Evolutionary conservation across 2,329 filamentous ascomycete genomes (phyloP).

Genomic region (Fusarium papillatum): DNA sequence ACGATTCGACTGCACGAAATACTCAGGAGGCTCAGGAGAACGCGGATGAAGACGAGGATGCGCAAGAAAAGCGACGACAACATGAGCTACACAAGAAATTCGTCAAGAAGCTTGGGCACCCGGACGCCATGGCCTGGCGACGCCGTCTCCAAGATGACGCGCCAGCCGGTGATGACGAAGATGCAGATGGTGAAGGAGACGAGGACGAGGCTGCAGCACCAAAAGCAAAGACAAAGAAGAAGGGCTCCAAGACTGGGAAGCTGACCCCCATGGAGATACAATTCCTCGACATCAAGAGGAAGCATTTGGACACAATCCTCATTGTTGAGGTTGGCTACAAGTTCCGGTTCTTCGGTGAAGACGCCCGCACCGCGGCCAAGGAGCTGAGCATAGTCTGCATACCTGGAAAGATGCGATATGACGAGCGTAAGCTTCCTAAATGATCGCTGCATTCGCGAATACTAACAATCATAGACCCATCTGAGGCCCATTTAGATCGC

Average conservation of each 20-base stretch:
- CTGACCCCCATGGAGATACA: conserved; percentile 96
- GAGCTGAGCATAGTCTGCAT: conserved; percentile 97
- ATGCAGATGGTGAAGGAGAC: conserved; percentile 70
- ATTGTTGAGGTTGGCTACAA: conserved; percentile 99
- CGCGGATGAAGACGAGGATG: conserved; percentile 59
- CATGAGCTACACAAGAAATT: conserved; percentile 86
- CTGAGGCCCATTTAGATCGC: conserved; percentile 90
- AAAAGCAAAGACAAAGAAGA: conserved; percentile 69
- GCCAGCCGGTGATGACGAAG: conserved; percentile 67
- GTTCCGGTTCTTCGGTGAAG: conserved; percentile 96
- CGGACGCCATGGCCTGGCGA: conserved; percentile 82
- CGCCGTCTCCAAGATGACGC: conserved; percentile 69
- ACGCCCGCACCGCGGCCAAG: conserved; percentile 90
- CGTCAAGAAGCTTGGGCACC: conserved; percentile 89
- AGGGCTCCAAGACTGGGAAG: conserved; percentile 78
- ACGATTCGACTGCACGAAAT: conserved; percentile 56
- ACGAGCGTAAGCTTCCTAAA: conserved; percentile 75
- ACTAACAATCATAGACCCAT: conserved; percentile 69
- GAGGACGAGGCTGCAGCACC: conserved; percentile 59
- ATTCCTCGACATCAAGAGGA: conserved; percentile 92
- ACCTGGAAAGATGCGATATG: conserved; percentile 93
- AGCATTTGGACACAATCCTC: conserved; percentile 89
- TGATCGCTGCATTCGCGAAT: neutral
- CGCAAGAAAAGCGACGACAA: conserved; percentile 68
- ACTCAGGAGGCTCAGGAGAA: conserved; percentile 45